These are phyloP conservation scores for Domatiomyces globalis DNA, from an alignment of 2,329 filamentous ascomycete genomes.

Conservation along the genomic window DNA sequence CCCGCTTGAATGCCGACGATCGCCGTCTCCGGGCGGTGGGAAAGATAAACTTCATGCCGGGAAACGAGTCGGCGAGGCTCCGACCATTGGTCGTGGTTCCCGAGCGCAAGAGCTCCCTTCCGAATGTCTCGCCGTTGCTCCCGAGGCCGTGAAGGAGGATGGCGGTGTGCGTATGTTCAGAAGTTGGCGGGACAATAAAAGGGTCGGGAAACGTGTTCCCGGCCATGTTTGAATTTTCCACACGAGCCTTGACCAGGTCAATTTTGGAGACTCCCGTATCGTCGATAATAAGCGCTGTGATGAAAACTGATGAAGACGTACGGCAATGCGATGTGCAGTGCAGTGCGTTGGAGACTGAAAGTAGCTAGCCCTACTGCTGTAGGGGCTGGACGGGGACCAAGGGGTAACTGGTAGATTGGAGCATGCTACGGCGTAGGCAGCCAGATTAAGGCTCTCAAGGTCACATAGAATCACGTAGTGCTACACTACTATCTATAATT, in stretches of 20 bases:
- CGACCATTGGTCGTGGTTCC: constrained; percentile 1
- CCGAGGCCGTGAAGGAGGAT: constrained; percentile 32
- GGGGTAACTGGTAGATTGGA: too few relatives aligned
- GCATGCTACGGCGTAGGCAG: too few relatives aligned
- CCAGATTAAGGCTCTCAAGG: too few relatives aligned
- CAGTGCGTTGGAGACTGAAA: too few relatives aligned
- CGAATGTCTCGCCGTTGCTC: constrained; percentile 24
- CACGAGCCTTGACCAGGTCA: neutral
- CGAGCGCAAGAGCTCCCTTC: constrained; percentile 21
- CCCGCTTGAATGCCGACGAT: constrained; percentile 29
- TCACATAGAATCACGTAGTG: too few relatives aligned
- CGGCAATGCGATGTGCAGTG: too few relatives aligned
- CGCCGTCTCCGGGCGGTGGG: constrained; percentile 35
- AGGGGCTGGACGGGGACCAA: too few relatives aligned
- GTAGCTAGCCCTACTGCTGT: too few relatives aligned
- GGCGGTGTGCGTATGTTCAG: constrained; percentile 24
- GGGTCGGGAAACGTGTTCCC: constrained; percentile 11
- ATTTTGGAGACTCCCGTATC: neutral
- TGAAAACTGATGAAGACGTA: too few relatives aligned
- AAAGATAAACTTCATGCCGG: constrained; percentile 36
- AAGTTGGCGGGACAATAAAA: constrained; percentile 12
- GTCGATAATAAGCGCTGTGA: too few relatives aligned
- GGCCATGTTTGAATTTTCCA: constrained; percentile 4
- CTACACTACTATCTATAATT: too few relatives aligned
- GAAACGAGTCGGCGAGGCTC: constrained; percentile 7